Evolutionary conservation across 257 asterid genomes (phyloP).

Genomic region (Forsythia viridissima): DNA sequence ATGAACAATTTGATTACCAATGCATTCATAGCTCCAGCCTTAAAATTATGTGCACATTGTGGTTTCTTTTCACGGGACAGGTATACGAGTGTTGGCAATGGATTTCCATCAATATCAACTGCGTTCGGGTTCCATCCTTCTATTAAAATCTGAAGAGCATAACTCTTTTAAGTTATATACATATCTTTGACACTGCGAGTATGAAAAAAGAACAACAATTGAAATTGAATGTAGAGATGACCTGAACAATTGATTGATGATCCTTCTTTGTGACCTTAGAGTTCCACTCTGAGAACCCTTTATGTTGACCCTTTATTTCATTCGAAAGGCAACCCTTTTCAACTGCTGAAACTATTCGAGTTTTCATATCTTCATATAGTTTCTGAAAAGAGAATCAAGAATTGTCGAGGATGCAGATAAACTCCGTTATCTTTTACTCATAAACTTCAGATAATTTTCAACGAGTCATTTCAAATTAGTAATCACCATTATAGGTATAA

Average conservation of each 20-base stretch:
- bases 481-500: neutral
- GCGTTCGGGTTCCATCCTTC: conserved; percentile 39
- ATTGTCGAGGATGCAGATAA: too few relatives aligned
- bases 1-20: conserved; percentile 32
- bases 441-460: too few relatives aligned
- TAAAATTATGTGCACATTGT: conserved; percentile 47
- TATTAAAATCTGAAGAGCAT: conserved; percentile 18
- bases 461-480: neutral
- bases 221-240: conserved; percentile 9
- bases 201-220: neutral
- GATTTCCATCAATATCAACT: conserved; percentile 36
- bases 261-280: conserved; percentile 46
- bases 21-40: conserved; percentile 63
- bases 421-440: too few relatives aligned
- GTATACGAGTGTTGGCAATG: conserved; percentile 47
- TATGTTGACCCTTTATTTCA: conserved; percentile 45
- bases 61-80: conserved; percentile 53
- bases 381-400: conserved; percentile 34
- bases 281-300: conserved; percentile 68
- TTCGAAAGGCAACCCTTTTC: conserved; percentile 36
- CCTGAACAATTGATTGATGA: conserved; percentile 83
- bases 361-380: conserved; percentile 59
- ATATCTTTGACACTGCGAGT: neutral
- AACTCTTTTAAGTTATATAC: neutral
- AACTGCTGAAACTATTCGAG: conserved; percentile 41